Base-by-base conservation (phyloP, 2,329 filamentous ascomycete genomes). In the Penicillium sp. region DNA sequence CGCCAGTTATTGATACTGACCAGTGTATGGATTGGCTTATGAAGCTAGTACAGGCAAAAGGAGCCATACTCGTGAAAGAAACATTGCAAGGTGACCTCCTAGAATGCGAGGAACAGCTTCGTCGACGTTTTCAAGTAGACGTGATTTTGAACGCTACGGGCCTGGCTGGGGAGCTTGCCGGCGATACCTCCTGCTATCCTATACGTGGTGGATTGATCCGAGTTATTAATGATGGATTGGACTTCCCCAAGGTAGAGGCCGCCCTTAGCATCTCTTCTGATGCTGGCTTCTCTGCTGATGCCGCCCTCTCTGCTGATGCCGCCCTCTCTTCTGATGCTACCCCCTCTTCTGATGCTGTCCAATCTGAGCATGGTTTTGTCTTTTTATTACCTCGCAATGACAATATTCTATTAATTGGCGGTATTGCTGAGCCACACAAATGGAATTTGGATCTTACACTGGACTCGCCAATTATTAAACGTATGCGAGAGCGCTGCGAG, bases 81-180 rank as follows among this genome's bases (percentile, higher is more conserved):
- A 34, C 13, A 10, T 4, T 34, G 9, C 31, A 34, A 11, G 31
- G 31, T 11, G 8, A 34, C 13, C 9, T 34, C 13, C 10, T 34
- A 4, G 13, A 13, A 2, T 10, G 11, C 10, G 31, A 34, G 13
- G 31, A 34, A 11, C 4, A 4, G 4, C 4, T 34, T 11, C 31
- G 9, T 3, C 31, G 13, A 11, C 31, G 9, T 2, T 34, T 11
- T 14, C 10, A 34, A 14, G 31, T 10, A 34, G 31, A 34, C 13
- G 73, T 68, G 53, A 77, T 80, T 48, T 59, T 80, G 57, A 79
- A 78, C 62, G 73, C 73, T 42, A 72, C 75, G 2, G 77, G 77
- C 3, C 65, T 79, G 16, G 67, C 70, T 18, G 89, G 65, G 36
- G 60, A 60, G 11, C 65, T 69, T n/a, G 62, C 76, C 1, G 76